These are phyloP conservation scores for Clarireedia monteithiana DNA, from an alignment of 2,329 filamentous ascomycete species.

Conservation along the genomic window DNA sequence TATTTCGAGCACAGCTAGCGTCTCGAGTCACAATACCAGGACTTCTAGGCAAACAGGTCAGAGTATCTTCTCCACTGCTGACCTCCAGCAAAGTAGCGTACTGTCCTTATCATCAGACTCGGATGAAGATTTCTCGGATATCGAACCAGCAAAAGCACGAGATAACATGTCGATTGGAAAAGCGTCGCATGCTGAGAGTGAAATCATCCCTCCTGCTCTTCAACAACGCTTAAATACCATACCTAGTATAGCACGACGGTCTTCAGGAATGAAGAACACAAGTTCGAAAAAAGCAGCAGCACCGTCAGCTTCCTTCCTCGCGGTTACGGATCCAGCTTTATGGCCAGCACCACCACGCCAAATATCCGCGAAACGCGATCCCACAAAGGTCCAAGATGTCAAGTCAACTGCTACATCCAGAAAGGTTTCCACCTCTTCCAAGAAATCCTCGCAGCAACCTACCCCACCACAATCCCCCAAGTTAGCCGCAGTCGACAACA, in stretches of 20 bases:
- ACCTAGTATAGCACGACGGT: background rate
- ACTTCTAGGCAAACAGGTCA: constrained; percentile 23
- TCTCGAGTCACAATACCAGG: constrained; percentile 27
- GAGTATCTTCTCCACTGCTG: constrained; percentile 24
- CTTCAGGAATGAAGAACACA: background rate
- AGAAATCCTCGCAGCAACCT: constrained; percentile 17
- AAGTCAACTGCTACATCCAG: background rate
- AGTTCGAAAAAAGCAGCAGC: background rate
- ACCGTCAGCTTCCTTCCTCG: background rate
- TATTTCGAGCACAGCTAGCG: constrained; percentile 24
- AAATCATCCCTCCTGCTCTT: constrained; percentile 3
- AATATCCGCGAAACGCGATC: constrained; percentile 1
- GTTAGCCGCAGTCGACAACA: constrained; percentile 5
- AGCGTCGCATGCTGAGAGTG: constrained; percentile 6
- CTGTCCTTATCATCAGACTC: constrained; percentile 29
- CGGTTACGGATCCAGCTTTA: background rate
- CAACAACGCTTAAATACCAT: background rate
- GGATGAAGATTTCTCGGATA: constrained; percentile 20
- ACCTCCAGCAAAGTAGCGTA: constrained; percentile 27
- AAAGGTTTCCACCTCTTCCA: constrained; percentile 2
- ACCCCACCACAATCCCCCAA: constrained; percentile 26
- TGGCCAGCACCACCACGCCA: background rate
- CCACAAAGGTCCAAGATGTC: background rate
- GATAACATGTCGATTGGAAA: constrained; percentile 1
- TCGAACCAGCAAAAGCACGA: constrained; percentile 11